Base-by-base conservation (phyloP, 2,329 filamentous ascomycete species). In the Botryotinia calthae region DNA sequence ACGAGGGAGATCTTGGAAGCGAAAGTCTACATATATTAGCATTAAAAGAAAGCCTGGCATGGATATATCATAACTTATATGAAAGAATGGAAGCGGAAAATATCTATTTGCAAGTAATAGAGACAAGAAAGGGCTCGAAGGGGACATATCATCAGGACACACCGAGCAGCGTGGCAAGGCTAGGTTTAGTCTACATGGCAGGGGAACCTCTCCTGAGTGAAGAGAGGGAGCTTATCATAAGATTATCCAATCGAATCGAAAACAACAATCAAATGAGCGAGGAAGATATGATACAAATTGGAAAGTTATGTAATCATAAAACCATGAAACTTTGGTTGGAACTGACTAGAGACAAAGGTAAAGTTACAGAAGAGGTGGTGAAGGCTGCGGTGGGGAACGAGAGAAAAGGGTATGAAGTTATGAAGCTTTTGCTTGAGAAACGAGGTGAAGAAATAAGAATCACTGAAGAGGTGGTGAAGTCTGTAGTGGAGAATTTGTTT, bases 371-470 rank as follows among this genome's bases (percentile, higher is more conserved):
- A 31, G 18, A 46, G 10, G 28, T 64, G 40, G 4, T 64, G 9
- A 64, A 4, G 1, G 56, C 31, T 12, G 56, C 2, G 12, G 16
- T 9, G 20, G 4, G 4, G 9, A 59, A 59, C 34, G 0, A 3
- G 16, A 0, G 0, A 6, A 2, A 12, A 34, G 56, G 56, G 20
- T 12, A 25, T 20, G 0, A 58, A 8, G 1, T 34, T 56, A 5
- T 28, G n/a, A 56, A n/a, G n/a, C 51, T 28, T 56, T 9, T 56
- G 2, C 28, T 28, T 28, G n/a, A 56, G 14, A 56, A 56, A 56
- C 51, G 51, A 56, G 14, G 1, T 2, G n/a, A 28, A 28, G 51
- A 56, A 18, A 8, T 28, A 28, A 28, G 5, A 0, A 56, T 56
- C 0, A 56, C 14, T 28, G 51, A 54, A 2, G 8, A 28, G 10